Evolutionary conservation across 2,329 filamentous ascomycete species (phyloP), one percentile per base, ranked within the genome.

Genomic region (Alternaria conjuncta): DNA sequence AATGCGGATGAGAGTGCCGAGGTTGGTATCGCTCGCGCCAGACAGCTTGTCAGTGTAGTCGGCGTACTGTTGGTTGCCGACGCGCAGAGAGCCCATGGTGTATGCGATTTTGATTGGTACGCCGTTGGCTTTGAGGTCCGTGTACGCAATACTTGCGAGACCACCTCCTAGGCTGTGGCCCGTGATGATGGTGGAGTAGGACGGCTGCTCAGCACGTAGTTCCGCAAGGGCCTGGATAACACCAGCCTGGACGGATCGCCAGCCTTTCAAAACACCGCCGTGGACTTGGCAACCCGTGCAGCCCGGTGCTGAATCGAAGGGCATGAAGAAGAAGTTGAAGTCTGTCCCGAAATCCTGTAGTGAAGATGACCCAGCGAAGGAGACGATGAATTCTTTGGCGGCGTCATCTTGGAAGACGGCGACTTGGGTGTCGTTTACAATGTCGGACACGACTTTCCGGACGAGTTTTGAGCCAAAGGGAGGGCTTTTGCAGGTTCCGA

Each of bases 121-220:
- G 6, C 20, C 23, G 28, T 32, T 59, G n/a, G 65, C 50, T 44
- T 64, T 62, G 11, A 69, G 41, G 13, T 69, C 67, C 0, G 65
- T 68, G 28, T 63, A 69, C 2, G 84, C 89, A 9, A 92, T 75
- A 8, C 86, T 88, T 54, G 86, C 87, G 4, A 92, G 80, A 10
- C 89, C 89, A 28, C 82, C 90, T 57, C 90, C 90, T 2, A 92
- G 85, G 15, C 87, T 90, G 82, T 92, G 90, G 46, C 90, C 90
- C 0, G 88, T 87, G 36, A 85, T 75, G 41, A 89, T 73, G 72
- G 90, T 75, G 43, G 73, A 73, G 80, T 86, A 90, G 45, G 64
- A 66, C 2, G 87, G 86, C 77, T 88, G 76, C 21, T 79, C 73
- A 3, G 72, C 68, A 45, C 72, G 75, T 9, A 86, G 85, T 1